phyloP scores from a whole-genome alignment of 129 eudicot species.

The Daucus carota region DH1_v3.0 NC_030381.2:42064501-42065000 shows the following conservation, averaged over 20 bases:
- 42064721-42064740: slow-evolving; percentile 7
- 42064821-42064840: neutral
- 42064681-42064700: neutral
- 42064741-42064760: neutral
- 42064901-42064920: slow-evolving; percentile 82
- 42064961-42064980: slow-evolving; percentile 4
- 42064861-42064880: slow-evolving; percentile 86
- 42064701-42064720: neutral
- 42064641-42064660: neutral
- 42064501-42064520: neutral
- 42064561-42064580: slow-evolving; percentile 83
- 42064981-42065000: neutral
- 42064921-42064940: slow-evolving; percentile 95
- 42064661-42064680: neutral
- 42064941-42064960: slow-evolving; percentile 7
- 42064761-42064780: neutral
- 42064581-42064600: slow-evolving; percentile 78
- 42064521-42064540: neutral
- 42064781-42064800: neutral
- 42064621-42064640: slow-evolving; percentile 66
- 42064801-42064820: neutral
- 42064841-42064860: slow-evolving; percentile 66
- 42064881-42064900: slow-evolving; percentile 71
- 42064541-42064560: slow-evolving; percentile 37
- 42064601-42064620: slow-evolving; percentile 85